phyloP scores from a whole-genome alignment of 2,329 filamentous ascomycete species.

The Paraphoma chrysanthemicola region DNA sequence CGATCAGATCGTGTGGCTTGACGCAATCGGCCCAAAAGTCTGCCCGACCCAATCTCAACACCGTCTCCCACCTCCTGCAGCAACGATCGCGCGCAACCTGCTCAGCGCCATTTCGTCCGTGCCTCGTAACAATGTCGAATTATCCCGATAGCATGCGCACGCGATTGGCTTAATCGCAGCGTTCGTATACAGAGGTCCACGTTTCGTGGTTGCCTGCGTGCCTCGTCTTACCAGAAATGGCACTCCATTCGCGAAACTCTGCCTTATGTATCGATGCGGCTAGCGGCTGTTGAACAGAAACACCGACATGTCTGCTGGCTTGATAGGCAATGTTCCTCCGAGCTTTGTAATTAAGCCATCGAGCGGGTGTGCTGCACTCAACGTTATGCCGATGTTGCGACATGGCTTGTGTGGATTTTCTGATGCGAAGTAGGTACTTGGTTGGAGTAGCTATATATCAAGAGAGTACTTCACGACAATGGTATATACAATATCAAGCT shows the following conservation, averaged over 20 bases:
- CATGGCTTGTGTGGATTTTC: background rate
- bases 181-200: background rate
- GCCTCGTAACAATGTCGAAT: background rate
- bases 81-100: background rate
- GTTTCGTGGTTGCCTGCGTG: background rate
- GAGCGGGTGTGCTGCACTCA: background rate
- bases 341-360: background rate
- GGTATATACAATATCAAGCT: background rate
- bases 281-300: background rate
- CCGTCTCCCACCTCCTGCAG: background rate
- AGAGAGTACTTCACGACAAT: background rate
- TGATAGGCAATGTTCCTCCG: background rate
- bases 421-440: background rate
- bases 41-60: background rate
- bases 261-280: background rate
- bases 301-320: background rate
- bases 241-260: background rate
- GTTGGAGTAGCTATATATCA: background rate
- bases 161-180: background rate
- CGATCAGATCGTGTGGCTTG: background rate
- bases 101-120: background rate
- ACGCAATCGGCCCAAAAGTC: background rate
- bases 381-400: conserved; percentile 5
- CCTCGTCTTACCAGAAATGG: background rate
- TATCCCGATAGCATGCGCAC: background rate